Evolutionary conservation across 768 basidiomycete genomes (phyloP).

Genomic region (Calocybe indica): DNA sequence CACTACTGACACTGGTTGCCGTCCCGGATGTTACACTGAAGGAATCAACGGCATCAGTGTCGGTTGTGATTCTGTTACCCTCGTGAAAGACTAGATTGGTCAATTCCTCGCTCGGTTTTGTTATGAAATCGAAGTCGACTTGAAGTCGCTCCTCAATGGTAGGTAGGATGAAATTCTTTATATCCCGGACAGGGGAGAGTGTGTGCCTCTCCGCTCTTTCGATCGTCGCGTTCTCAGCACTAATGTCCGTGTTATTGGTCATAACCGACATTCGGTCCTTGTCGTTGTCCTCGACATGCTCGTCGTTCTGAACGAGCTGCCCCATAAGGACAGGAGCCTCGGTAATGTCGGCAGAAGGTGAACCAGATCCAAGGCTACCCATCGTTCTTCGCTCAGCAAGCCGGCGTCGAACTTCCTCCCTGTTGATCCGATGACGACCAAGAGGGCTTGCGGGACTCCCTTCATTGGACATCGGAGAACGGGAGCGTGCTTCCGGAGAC

Average conservation of each 20-base stretch:
- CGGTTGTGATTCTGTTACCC: too few species aligned
- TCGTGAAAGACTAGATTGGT: too few species aligned
- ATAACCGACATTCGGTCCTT: constrained; percentile 31
- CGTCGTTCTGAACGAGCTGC: constrained; percentile 5
- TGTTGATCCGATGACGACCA: constrained; percentile 38
- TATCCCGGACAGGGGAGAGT: constrained; percentile 14
- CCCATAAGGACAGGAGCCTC: background rate
- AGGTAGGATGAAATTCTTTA: constrained; percentile 27
- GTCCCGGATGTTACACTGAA: too few species aligned
- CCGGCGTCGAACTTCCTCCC: constrained; percentile 47
- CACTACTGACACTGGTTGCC: constrained; percentile 15
- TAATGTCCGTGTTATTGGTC: constrained; percentile 34
- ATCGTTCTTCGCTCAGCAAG: constrained; percentile 37
- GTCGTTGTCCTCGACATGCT: constrained; percentile 22
- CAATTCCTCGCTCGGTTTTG: too few species aligned
- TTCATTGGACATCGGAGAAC: too few species aligned
- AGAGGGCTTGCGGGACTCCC: background rate
- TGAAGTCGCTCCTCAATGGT: constrained; percentile 20
- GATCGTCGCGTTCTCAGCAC: constrained; percentile 46
- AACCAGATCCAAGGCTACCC: constrained; percentile 27
- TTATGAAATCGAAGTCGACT: background rate
- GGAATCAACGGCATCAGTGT: too few species aligned
- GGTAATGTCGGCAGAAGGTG: too few species aligned
- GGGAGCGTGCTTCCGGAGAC: too few species aligned
- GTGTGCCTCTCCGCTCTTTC: constrained; percentile 39